Evolutionary conservation across 208 protist species (phyloP).

Genomic region (Acanthamoeba polyphaga): DNA sequence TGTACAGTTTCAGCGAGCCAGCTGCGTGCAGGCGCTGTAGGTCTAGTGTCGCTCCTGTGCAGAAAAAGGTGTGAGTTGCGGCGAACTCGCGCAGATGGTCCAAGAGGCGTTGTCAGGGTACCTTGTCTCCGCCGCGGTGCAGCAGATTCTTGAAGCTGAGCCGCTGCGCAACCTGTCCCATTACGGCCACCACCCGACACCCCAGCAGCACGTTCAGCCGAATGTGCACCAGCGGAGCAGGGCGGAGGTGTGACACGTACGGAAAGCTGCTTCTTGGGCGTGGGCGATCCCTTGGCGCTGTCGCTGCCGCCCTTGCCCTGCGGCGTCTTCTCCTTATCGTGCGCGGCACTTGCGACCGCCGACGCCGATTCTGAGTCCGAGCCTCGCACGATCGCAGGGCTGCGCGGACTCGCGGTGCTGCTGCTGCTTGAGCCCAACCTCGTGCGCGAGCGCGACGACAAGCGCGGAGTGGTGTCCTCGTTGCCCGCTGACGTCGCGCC

Average conservation of each 20-base stretch:
- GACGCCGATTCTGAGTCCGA: background rate
- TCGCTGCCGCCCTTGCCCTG: background rate
- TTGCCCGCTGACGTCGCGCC: background rate
- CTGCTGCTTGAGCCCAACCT: background rate
- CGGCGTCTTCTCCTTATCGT: background rate
- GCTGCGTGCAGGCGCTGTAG: too few species aligned
- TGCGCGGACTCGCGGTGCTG: background rate
- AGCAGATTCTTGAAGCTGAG: conserved; percentile 63
- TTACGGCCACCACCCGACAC: too few species aligned
- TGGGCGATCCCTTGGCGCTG: background rate
- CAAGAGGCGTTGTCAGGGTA: background rate
- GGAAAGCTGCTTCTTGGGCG: conserved; percentile 51
- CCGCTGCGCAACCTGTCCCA: conserved; percentile 7
- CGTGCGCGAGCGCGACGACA: background rate
- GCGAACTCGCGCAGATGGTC: too few species aligned
- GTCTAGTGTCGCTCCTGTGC: too few species aligned
- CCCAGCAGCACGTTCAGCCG: too few species aligned
- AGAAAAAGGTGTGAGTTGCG: too few species aligned
- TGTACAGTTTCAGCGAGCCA: too few species aligned
- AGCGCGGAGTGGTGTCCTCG: background rate
- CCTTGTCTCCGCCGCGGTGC: background rate
- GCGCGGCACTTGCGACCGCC: background rate
- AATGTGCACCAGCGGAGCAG: too few species aligned
- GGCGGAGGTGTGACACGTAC: background rate
- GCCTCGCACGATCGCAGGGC: background rate